phyloP scores from a whole-genome alignment of 1,139 yeast genomes.

The Debaryomycetaceae sp. region DNA sequence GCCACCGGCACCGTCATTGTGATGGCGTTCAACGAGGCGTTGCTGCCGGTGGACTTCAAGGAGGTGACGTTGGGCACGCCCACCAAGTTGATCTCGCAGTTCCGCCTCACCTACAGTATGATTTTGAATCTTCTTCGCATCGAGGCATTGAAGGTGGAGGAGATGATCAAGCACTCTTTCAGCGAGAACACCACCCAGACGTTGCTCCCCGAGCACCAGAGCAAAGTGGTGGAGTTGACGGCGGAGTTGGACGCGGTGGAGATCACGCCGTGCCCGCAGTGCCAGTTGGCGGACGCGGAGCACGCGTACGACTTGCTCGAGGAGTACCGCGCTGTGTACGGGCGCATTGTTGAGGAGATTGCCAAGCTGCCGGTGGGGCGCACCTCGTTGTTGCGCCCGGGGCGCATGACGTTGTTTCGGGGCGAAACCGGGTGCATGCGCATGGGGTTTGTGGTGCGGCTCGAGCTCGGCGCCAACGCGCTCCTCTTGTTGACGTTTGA shows the following conservation, averaged over 20 bases:
- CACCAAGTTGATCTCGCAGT: constrained; percentile 85
- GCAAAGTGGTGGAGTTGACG: constrained; percentile 51
- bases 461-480: constrained; percentile 24
- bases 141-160: constrained; percentile 92
- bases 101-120: constrained; percentile 93
- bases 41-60: constrained; percentile 58
- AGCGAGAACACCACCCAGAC: constrained; percentile 89
- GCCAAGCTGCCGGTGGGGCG: constrained; percentile 44
- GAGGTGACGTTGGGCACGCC: constrained; percentile 84
- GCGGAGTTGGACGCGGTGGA: constrained; percentile 38
- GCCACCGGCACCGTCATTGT: constrained; percentile 93
- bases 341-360: constrained; percentile 44
- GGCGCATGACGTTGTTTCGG: constrained; percentile 59
- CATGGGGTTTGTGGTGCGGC: constrained; percentile 53
- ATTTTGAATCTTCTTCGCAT: constrained; percentile 84
- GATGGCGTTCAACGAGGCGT: constrained; percentile 76
- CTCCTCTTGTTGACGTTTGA: constrained; percentile 40
- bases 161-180: constrained; percentile 94
- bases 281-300: constrained; percentile 37
- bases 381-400: constrained; percentile 43
- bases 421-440: constrained; percentile 38
- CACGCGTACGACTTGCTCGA: constrained; percentile 41
- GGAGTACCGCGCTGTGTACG: constrained; percentile 40
- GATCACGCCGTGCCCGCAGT: constrained; percentile 35
- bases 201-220: constrained; percentile 80